Base-by-base conservation (phyloP, 2,329 filamentous ascomycete genomes). In the Xylaria sp. region DNA sequence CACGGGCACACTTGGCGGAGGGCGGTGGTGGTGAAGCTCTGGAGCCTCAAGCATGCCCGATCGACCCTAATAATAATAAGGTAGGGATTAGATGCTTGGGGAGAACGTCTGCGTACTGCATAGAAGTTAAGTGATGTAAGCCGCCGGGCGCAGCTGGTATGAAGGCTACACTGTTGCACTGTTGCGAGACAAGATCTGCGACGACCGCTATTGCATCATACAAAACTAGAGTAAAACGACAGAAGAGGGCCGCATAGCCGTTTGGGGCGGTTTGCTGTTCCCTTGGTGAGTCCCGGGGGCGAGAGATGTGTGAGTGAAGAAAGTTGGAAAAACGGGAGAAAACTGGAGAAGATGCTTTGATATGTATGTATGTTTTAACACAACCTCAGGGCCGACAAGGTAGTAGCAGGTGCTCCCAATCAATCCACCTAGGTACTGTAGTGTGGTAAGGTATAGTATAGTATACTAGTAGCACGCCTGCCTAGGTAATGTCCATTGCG, bases 21-120 rank as follows among this genome's bases (percentile, higher is more conserved):
- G 60, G 46, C 58, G 64, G 63, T 61, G 66, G 63, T 69, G 60
- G 68, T 62, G 71, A 75, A 73, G 72, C 73, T 75, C 72, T 72
- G 74, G 72, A 61, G 58, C 38, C 46, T 65, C 58, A 64, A 11
- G 57, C 63, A 70, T 69, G 70, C 68, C 64, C 68, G 67, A 65
- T 54, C 56, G 17, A 17, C 31, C 7, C 15, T 54, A n/a, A n/a
- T 54, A 56, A 37, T 19, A 49, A 21, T 8, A 44, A 37, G 46
- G 43, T 31, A 43, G 19, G 8, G 27, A 37, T 17, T 40, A 33
- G 21, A 43, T 41, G 54, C 25, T 37, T 31, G 27, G 21, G 40
- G 17, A 21, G 21, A n/a, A 23, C 4, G 33, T 13, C 19, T n/a
- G 21, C 43, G 25, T 31, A 23, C 3, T 35, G 27, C 44, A 17